phyloP scores from a whole-genome alignment of 768 basidiomycete species.

The Suillus tomentosus region DNA sequence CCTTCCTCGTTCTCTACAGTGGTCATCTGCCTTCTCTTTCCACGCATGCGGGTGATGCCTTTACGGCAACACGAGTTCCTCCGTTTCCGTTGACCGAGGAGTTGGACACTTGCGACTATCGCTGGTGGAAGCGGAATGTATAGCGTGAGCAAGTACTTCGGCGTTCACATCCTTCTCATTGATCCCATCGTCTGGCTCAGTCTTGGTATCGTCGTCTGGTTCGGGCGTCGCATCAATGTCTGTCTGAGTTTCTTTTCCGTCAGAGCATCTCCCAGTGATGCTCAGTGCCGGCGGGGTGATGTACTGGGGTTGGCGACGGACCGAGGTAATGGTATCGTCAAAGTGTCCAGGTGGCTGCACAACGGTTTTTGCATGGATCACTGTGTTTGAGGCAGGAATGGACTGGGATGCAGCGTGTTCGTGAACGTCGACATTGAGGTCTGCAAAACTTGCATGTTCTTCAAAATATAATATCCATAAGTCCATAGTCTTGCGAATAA shows the following conservation, averaged over 20 bases:
- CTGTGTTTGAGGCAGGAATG: not conserved
- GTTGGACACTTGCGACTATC: not conserved
- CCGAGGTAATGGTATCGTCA: not conserved
- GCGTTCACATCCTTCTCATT: conserved; percentile 3
- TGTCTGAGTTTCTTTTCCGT: not conserved
- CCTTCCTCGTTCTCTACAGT: not conserved
- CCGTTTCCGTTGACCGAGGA: not conserved
- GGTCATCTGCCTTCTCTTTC: not conserved
- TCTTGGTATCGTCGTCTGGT: not conserved
- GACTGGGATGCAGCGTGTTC: too few relatives aligned
- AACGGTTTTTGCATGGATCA: not conserved
- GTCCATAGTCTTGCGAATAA: not conserved
- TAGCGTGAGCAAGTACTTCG: not conserved
- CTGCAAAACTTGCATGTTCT: not conserved
- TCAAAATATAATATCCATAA: not conserved
- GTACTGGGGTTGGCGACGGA: not conserved
- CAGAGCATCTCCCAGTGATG: not conserved
- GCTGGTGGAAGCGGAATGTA: not conserved
- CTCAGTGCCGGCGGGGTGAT: not conserved
- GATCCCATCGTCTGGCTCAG: not conserved
- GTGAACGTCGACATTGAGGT: not conserved
- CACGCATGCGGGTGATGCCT: not conserved
- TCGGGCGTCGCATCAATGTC: not conserved
- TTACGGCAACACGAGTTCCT: not conserved
- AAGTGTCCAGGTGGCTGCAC: not conserved